Base-by-base conservation (phyloP, 2,329 filamentous ascomycete species). In the Epichloe aotearoae region DNA sequence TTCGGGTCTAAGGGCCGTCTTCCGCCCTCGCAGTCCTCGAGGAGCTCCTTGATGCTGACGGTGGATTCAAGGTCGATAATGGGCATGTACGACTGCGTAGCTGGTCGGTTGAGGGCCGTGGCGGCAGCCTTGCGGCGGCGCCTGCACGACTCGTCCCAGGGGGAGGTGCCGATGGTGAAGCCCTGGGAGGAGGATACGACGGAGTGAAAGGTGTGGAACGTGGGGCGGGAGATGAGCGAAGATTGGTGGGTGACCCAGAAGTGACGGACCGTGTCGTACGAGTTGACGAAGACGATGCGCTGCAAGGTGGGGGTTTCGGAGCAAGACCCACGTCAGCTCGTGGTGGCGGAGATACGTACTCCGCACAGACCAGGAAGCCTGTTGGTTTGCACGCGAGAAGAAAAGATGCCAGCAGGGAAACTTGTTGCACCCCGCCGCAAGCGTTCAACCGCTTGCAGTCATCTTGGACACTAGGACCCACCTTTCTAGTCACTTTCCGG, bases 131-230 rank as follows among this genome's bases (percentile, higher is more conserved):
- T 90, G 54, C 87, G 79, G 10, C 86, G 77, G 20, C 75, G 72
- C 65, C 90, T 91, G 68, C 84, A 88, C 2, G 82, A 87, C 47
- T 88, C 86, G 55, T 90, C 85, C 83, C 86, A 93, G 0, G 87
- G 20, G 0, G 85, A 89, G 0, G 86, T 88, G 1, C 87, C 87
- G 54, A 93, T 88, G 0, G 86, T 91, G 65, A 88, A 86, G 5
- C 86, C 86, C 57, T 88, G 83, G 0, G 83, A 86, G 36, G 75
- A 80, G 1, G 85, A 88, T 3, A 89, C 83, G 4, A 90, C 83
- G 5, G 77, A 85, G 66, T 90, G 86, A 65, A 90, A 91, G 1
- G 86, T 91, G 65, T 91, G 85, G 46, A 89, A 78, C 23, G 75
- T 87, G 0, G 87, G 87, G 2, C 87, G 78, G 1, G 84, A 89